These are phyloP conservation scores for Lachnellula cervina DNA, from an alignment of 2,329 filamentous ascomycete species.

Conservation along the genomic window DNA sequence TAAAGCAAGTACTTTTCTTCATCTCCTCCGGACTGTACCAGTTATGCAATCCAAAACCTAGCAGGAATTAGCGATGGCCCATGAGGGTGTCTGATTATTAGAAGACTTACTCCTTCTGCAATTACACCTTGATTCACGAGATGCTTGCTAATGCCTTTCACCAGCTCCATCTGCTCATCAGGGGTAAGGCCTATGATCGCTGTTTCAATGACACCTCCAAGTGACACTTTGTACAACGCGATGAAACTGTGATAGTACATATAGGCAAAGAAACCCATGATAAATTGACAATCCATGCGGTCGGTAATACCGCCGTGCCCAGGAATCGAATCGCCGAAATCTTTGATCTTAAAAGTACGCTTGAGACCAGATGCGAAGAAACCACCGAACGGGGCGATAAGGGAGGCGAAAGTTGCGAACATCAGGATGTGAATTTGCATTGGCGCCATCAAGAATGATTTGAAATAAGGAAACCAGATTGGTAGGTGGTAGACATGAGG, in stretches of 20 bases:
- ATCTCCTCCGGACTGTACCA: slow-evolving; percentile 22
- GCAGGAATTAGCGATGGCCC: slow-evolving; percentile 1
- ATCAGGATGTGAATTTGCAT: slow-evolving; percentile 92
- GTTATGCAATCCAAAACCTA: slow-evolving; percentile 29
- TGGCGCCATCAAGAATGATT: slow-evolving; percentile 71
- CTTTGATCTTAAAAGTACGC: slow-evolving; percentile 99
- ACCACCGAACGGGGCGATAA: slow-evolving; percentile 95
- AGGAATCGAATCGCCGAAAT: slow-evolving; percentile 97
- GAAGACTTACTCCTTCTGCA: slow-evolving; percentile 29
- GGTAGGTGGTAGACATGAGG: slow-evolving; percentile 70
- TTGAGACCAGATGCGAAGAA: slow-evolving; percentile 98
- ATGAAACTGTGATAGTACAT: slow-evolving; percentile 99
- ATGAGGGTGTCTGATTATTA: background rate
- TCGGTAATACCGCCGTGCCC: slow-evolving; percentile 98
- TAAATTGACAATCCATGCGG: slow-evolving; percentile 99
- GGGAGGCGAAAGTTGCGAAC: slow-evolving; percentile 87
- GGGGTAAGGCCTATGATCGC: slow-evolving; percentile 83
- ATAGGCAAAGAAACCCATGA: slow-evolving; percentile 98
- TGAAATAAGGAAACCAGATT: slow-evolving; percentile 65
- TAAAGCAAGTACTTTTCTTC: slow-evolving; percentile 18
- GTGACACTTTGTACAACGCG: slow-evolving; percentile 76
- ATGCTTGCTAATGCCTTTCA: slow-evolving; percentile 60
- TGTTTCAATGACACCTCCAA: slow-evolving; percentile 83
- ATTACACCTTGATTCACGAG: slow-evolving; percentile 56
- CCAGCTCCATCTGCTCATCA: slow-evolving; percentile 84